A percentile compares a stretch with the other conserved stretches of the same genome.
Conservation (phyloP, 2,329 filamentous ascomycete genomes). For the Aspergillus sp. region DNA sequence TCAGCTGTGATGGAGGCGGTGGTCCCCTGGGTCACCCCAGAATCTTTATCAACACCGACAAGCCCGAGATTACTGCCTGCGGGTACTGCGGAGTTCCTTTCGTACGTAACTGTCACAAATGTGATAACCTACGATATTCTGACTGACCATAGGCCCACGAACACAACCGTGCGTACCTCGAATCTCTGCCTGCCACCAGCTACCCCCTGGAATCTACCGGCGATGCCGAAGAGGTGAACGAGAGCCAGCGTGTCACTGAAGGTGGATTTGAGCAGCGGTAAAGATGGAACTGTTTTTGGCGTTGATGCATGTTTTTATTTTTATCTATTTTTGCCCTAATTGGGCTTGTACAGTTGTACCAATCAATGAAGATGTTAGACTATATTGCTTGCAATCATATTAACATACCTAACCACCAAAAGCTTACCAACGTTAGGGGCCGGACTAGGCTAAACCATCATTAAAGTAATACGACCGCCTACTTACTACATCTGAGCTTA, state of each 20-base stretch:
- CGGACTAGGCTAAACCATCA: background rate
- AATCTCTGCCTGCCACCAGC: constrained; percentile 75
- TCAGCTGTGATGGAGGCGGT: constrained; percentile 89
- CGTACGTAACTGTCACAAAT: constrained; percentile 56
- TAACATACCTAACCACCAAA: background rate
- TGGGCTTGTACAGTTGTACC: constrained; percentile 37
- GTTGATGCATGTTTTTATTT: constrained; percentile 33
- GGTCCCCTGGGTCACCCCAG: constrained; percentile 86
- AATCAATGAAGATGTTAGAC: constrained; percentile 32
- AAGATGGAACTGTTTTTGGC: constrained; percentile 33
- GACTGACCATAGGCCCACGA: constrained; percentile 70
- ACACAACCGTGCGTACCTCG: constrained; percentile 78
- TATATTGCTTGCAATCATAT: constrained; percentile 7
- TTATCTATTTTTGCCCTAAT: constrained; percentile 20
- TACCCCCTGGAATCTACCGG: constrained; percentile 73
- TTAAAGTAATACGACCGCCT: background rate
- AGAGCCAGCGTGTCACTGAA: constrained; percentile 59
- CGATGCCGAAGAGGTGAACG: constrained; percentile 58
- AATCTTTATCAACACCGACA: constrained; percentile 98
- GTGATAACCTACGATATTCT: background rate
- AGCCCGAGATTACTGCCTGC: constrained; percentile 87
- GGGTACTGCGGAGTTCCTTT: constrained; percentile 92
- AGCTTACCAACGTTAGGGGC: background rate
- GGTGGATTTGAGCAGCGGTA: constrained; percentile 63
- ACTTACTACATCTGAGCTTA: background rate